Percentiles rank a stretch among this genome's conserved stretches.
Evolutionary conservation across 768 basidiomycete species (phyloP).

Genomic region (Lactifluus echinatus): DNA sequence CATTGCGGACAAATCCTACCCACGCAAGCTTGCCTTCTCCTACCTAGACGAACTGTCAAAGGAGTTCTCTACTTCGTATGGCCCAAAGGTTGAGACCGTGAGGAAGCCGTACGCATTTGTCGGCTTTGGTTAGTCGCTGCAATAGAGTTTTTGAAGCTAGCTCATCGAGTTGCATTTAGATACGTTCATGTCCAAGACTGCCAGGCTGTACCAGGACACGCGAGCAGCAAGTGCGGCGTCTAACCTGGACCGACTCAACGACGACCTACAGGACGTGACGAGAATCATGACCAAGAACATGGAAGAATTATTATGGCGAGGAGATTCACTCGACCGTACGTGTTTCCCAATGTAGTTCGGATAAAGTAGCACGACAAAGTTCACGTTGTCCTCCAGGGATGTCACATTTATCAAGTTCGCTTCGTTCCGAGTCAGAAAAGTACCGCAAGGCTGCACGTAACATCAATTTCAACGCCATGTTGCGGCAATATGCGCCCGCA

Average conservation of each 20-base stretch:
- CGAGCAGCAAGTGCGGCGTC: constrained; percentile 69
- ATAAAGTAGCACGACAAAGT: neutral
- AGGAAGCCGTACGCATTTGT: constrained; percentile 99
- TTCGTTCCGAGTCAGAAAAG: constrained; percentile 94
- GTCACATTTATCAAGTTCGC: constrained; percentile 91
- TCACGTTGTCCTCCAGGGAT: constrained; percentile 51
- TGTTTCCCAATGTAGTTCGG: constrained; percentile 9
- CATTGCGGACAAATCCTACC: constrained; percentile 95
- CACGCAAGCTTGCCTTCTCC: constrained; percentile 93
- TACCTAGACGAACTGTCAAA: constrained; percentile 96
- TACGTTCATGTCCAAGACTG: constrained; percentile 98
- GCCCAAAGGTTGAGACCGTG: constrained; percentile 83
- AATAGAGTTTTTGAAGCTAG: neutral
- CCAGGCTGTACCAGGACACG: constrained; percentile 90
- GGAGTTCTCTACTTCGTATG: constrained; percentile 90
- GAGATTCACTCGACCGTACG: constrained; percentile 92
- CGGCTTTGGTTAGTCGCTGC: constrained; percentile 71
- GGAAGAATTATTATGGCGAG: constrained; percentile 98
- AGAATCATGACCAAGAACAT: constrained; percentile 99
- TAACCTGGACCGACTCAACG: constrained; percentile 81
- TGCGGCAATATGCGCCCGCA: constrained; percentile 92
- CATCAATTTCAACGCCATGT: constrained; percentile 88
- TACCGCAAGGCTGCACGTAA: constrained; percentile 93
- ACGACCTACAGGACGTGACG: constrained; percentile 95
- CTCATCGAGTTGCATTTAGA: constrained; percentile 41